Percentiles rank a stretch among this genome's conserved stretches.
Conservation (phyloP, 495 filamentous ascomycete species). For the Podospora appendiculata region DNA sequence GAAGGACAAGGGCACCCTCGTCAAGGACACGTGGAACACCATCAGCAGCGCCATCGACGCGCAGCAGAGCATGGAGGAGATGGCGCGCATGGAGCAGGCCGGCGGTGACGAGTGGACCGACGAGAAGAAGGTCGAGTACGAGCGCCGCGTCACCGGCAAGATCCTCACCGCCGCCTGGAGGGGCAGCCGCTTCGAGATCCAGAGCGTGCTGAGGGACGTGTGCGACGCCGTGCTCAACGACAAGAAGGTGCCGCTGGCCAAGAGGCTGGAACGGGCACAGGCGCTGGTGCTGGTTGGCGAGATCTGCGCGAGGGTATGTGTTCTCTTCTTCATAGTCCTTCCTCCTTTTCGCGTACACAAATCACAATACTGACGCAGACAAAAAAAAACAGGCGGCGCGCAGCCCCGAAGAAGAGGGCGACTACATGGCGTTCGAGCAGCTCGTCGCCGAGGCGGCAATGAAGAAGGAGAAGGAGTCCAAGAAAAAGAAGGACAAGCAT, state of each 20-base stretch:
- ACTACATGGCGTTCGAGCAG: constrained; percentile 98
- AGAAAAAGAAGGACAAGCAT: constrained; percentile 67
- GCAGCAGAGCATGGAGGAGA: constrained; percentile 97
- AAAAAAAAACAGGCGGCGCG: constrained; percentile 60
- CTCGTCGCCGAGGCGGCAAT: constrained; percentile 92
- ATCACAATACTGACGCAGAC: neutral
- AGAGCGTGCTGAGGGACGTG: constrained; percentile 87
- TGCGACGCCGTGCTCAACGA: constrained; percentile 62
- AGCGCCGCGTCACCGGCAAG: constrained; percentile 92
- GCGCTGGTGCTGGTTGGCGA: constrained; percentile 81
- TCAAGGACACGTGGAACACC: constrained; percentile 97
- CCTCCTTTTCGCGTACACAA: neutral
- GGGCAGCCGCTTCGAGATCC: constrained; percentile 96
- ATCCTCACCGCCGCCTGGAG: constrained; percentile 97
- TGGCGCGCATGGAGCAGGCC: constrained; percentile 91
- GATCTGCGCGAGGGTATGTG: constrained; percentile 74
- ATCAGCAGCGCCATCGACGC: constrained; percentile 97
- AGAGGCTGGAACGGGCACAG: constrained; percentile 84
- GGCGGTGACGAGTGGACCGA: constrained; percentile 98
- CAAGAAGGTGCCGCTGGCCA: constrained; percentile 72
- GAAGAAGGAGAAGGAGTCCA: constrained; percentile 77
- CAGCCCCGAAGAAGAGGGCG: constrained; percentile 92
- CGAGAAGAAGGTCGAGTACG: constrained; percentile 94
- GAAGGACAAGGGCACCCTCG: constrained; percentile 93
- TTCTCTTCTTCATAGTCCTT: neutral